These are phyloP conservation scores for Pseudonectria foliicola DNA, from an alignment of 2,329 filamentous ascomycete species.

Conservation along the genomic window DNA sequence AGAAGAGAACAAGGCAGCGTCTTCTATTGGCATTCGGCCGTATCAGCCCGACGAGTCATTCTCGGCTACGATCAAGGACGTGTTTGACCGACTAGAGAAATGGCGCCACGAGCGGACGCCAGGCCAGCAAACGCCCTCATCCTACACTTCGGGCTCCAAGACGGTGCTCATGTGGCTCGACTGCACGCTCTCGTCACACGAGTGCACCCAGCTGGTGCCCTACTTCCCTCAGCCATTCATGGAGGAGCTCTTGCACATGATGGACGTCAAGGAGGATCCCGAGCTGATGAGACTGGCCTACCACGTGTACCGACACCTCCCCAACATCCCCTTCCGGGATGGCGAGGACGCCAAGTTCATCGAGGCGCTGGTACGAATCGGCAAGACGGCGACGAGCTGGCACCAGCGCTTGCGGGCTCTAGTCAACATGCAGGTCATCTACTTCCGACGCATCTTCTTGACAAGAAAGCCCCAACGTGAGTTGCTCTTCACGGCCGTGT, in stretches of 20 bases:
- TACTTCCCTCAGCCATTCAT: constrained; percentile 91
- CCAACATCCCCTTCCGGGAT: constrained; percentile 85
- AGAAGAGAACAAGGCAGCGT: constrained; percentile 68
- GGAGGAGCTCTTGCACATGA: constrained; percentile 95
- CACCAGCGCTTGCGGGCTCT: constrained; percentile 91
- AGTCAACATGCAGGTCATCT: constrained; percentile 98
- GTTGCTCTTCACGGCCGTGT: constrained; percentile 83
- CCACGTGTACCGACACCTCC: constrained; percentile 91
- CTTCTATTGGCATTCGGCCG: constrained; percentile 76
- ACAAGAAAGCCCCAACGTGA: constrained; percentile 68
- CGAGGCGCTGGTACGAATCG: constrained; percentile 77
- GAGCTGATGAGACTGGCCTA: constrained; percentile 93
- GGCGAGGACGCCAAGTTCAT: constrained; percentile 84
- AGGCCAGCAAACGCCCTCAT: constrained; percentile 86
- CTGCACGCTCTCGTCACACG: constrained; percentile 79
- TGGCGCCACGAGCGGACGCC: constrained; percentile 82
- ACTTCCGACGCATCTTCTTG: constrained; percentile 92
- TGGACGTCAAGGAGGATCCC: constrained; percentile 98
- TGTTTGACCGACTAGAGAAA: constrained; percentile 73
- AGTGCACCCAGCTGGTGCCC: constrained; percentile 81
- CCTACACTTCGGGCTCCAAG: constrained; percentile 94
- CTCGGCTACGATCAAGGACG: constrained; percentile 58
- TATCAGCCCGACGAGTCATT: constrained; percentile 76
- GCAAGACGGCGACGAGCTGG: constrained; percentile 78
- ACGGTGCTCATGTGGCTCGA: constrained; percentile 95